phyloP scores from a whole-genome alignment of 805 yeast genomes.

The Wickerhamomyces queroliae region DNA sequence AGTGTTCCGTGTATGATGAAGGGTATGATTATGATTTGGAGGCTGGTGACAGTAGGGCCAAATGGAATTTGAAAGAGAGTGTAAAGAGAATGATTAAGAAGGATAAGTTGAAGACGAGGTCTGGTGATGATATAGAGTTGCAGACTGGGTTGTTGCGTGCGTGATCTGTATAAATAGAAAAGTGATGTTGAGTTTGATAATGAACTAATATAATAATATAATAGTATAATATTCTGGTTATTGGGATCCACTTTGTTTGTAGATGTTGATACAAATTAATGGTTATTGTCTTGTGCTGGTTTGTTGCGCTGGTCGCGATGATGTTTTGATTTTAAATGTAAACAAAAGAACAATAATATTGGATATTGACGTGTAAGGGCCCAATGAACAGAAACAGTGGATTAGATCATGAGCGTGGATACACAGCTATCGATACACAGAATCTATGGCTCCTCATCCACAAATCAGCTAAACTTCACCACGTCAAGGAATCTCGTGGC shows the following conservation, averaged over 20 bases:
- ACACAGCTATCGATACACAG: conserved; percentile 14
- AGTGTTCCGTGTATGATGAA: background rate
- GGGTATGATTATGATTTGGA: conserved; percentile 13
- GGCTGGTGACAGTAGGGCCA: conserved; percentile 6
- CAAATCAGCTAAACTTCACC: conserved; percentile 32
- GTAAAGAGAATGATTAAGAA: conserved; percentile 8
- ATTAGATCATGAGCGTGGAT: conserved; percentile 5
- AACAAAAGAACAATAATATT: conserved; percentile 6
- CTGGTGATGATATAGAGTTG: conserved; percentile 13
- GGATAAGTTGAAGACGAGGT: background rate
- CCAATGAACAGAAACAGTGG: too few species aligned
- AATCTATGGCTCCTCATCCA: conserved; percentile 45
- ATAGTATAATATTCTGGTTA: too few species aligned
- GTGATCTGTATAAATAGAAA: background rate
- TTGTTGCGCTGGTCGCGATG: too few species aligned
- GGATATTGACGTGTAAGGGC: too few species aligned
- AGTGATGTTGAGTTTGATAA: too few species aligned
- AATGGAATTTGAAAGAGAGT: conserved; percentile 12
- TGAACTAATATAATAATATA: too few species aligned
- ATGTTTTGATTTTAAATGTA: conserved; percentile 6
- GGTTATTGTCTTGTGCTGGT: too few species aligned
- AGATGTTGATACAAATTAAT: too few species aligned
- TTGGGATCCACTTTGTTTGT: too few species aligned
- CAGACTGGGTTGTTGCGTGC: conserved; percentile 11
- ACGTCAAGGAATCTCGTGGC: conserved; percentile 38